A percentile compares a stretch with the other conserved stretches of the same genome.
Conservation (phyloP, 371 early-diverging fungal species). For the Umbelopsis sp. region DNA sequence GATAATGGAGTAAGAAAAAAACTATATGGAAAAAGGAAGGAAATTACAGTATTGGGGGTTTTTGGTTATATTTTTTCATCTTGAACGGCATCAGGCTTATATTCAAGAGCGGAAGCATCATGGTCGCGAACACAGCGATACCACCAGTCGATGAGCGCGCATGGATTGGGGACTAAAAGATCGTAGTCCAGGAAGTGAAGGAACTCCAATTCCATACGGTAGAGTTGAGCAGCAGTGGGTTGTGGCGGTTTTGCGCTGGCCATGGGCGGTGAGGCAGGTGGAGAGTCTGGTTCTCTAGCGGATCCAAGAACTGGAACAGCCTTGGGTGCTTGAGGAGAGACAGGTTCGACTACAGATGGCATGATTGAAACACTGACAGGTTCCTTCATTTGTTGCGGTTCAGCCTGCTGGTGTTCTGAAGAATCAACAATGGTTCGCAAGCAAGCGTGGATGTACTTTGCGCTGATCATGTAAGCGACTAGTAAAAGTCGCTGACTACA, state of each 20-base stretch:
- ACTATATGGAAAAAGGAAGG: too few relatives aligned
- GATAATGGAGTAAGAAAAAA: too few relatives aligned
- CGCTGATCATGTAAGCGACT: conserved; percentile 63
- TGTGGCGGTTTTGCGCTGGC: not conserved
- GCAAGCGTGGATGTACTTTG: conserved; percentile 55
- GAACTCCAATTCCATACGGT: conserved; percentile 63
- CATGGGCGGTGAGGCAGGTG: conserved; percentile 20
- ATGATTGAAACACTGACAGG: not conserved
- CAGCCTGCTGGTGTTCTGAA: not conserved
- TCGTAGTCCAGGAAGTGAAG: conserved; percentile 58
- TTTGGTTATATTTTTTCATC: not conserved
- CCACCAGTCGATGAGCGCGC: conserved; percentile 29
- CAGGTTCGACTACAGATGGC: conserved; percentile 11
- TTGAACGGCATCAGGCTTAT: not conserved
- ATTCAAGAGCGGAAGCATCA: not conserved
- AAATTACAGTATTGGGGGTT: not conserved
- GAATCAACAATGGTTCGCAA: conserved; percentile 38
- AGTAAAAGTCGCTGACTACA: conserved; percentile 59
- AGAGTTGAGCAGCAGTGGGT: conserved; percentile 20
- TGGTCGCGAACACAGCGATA: conserved; percentile 14
- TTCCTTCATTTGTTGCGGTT: not conserved
- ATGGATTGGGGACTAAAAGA: conserved; percentile 38
- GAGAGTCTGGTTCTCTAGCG: conserved; percentile 20
- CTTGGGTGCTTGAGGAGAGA: conserved; percentile 20
- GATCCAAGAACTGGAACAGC: conserved; percentile 11